Evolutionary conservation across 139 green algal genomes (phyloP).

Genomic region (Mesotaenium endlicherianum): DNA sequence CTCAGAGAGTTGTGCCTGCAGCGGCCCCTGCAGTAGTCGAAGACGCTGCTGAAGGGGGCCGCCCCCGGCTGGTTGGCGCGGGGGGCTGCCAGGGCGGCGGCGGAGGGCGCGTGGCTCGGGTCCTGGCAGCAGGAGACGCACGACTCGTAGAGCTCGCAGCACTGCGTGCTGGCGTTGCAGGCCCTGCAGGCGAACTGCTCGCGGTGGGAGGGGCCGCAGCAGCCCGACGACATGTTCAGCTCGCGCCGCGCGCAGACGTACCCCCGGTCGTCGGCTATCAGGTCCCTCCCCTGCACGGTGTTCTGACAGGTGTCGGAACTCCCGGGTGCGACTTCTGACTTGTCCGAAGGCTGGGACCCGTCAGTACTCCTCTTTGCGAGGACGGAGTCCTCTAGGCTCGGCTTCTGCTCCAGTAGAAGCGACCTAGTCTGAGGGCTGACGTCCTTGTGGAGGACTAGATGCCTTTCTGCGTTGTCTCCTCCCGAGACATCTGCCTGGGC

Average conservation of each 20-base stretch:
- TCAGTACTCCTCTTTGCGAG: too few species aligned
- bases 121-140: slow-evolving; percentile 32
- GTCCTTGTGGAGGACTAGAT: too few species aligned
- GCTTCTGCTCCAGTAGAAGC: too few species aligned
- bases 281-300: slow-evolving; percentile 11
- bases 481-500: too few species aligned
- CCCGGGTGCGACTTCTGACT: too few species aligned
- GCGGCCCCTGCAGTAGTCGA: slow-evolving; percentile 43
- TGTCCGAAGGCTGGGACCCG: too few species aligned
- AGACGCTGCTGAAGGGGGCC: slow-evolving; percentile 14
- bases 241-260: slow-evolving; percentile 25
- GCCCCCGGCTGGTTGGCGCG: slow-evolving; percentile 19
- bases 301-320: slow-evolving; percentile 8
- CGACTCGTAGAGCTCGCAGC: slow-evolving; percentile 25
- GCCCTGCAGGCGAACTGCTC: background rate
- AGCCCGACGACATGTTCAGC: slow-evolving; percentile 4
- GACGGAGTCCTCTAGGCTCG: too few species aligned
- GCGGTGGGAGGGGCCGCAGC: background rate
- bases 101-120: background rate
- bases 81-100: background rate
- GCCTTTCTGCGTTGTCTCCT: too few species aligned
- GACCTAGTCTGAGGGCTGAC: too few species aligned
- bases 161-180: slow-evolving; percentile 11
- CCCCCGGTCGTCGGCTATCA: slow-evolving; percentile 31
- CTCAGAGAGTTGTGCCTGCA: slow-evolving; percentile 48